phyloP scores from a whole-genome alignment of 371 early-diverging fungal species.

The Mortierella sp. region DNA sequence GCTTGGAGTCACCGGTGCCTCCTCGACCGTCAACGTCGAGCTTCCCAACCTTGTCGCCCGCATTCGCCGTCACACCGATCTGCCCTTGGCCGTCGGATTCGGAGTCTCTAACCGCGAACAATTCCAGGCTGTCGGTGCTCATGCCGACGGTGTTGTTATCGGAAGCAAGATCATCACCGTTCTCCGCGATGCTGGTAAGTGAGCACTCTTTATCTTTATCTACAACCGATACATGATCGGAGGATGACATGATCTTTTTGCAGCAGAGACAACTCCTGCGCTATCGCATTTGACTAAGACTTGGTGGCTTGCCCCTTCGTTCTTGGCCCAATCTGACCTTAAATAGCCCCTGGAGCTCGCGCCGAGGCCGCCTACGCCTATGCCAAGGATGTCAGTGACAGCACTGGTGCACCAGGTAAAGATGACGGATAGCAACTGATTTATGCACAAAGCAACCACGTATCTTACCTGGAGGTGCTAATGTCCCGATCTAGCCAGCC shows the following conservation, averaged over 20 bases:
- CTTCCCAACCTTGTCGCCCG: slow-evolving; percentile 81
- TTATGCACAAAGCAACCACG: background rate
- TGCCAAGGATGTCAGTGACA: slow-evolving; percentile 74
- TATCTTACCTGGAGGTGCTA: background rate
- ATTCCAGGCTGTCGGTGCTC: slow-evolving; percentile 85
- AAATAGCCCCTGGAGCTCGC: slow-evolving; percentile 56
- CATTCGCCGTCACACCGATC: slow-evolving; percentile 80
- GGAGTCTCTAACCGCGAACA: slow-evolving; percentile 94
- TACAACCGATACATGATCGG: background rate
- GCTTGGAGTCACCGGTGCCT: slow-evolving; percentile 94
- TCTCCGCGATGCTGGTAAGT: slow-evolving; percentile 72
- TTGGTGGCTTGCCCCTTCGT: background rate
- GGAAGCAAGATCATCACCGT: slow-evolving; percentile 91
- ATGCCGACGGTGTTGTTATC: slow-evolving; percentile 96
- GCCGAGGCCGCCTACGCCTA: slow-evolving; percentile 70
- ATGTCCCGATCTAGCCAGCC: background rate
- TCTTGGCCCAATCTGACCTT: background rate
- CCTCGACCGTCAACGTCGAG: slow-evolving; percentile 71
- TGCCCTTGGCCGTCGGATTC: slow-evolving; percentile 97
- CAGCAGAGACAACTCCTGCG: background rate
- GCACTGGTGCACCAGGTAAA: slow-evolving; percentile 59
- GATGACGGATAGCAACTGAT: background rate
- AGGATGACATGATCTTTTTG: background rate
- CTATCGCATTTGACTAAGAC: background rate
- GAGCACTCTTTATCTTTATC: slow-evolving; percentile 7